Base-by-base conservation (phyloP, 164 flowering plant species). In the Hamamelis virginiana region DNA sequence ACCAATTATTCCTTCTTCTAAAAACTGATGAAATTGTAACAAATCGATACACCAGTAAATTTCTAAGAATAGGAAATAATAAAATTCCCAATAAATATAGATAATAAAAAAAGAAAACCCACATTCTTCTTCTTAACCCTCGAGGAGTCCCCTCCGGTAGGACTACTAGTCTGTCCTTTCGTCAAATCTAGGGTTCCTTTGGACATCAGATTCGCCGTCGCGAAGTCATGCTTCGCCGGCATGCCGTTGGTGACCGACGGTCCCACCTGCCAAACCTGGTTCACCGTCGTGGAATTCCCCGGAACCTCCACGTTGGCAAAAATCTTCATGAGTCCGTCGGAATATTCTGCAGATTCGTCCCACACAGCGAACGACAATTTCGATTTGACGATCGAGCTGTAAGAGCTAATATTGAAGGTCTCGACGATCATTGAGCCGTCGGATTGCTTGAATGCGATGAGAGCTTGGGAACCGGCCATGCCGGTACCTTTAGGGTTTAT, bases 191-290 rank as follows among this genome's bases (percentile, higher is more conserved):
- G 57, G 4, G 69, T 78, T 27, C 81, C 93, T 62, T 71, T 84
- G 0, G 94, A 48, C 1, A 72, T 71, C 74, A 84, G 45, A 72
- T 91, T 91, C 38, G 56, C 87, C 8, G 74, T 9, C 53, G 23
- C 62, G 27, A 87, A 70, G 0, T n/a, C 81, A 72, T 91, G 97
- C 57, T 50, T 69, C 14, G 0, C 68, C 22, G 88, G 91, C 16
- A 59, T 9, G 3, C 78, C 86, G 11, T 65, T 57, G 16, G 74
- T 57, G 1, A 90, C 83, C 18, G 69, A 12, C 8, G 72, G 22
- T 1, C 98, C 97, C 27, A 88, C 93, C 76, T 94, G 97, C 98
- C 98, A 94, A 8, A 92, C 87, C 69, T 90, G 91, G 71, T 90
- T 89, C 71, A 89, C 26, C 55, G 68, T 71, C 51, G 64, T 70